A percentile compares a stretch with the other conserved stretches of the same genome.
Conservation (phyloP, 2,329 filamentous ascomycete species). For the Cladophialophora immunda region DNA sequence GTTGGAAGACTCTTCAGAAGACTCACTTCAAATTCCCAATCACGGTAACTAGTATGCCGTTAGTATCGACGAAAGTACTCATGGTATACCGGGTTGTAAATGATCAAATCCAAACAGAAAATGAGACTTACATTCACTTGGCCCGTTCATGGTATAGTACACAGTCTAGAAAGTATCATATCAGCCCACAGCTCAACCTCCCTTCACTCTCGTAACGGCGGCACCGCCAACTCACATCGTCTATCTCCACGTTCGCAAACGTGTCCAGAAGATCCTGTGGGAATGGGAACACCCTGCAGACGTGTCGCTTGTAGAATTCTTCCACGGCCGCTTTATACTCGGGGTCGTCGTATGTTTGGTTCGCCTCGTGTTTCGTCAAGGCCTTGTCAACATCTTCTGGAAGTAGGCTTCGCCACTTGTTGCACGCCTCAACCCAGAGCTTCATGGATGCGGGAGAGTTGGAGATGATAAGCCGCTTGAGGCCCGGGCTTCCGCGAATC, state of each 20-base stretch:
- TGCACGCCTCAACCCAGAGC: conserved; percentile 38
- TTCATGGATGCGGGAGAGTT: conserved; percentile 44
- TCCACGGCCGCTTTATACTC: conserved; percentile 44
- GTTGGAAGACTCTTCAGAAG: not conserved
- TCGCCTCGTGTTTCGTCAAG: conserved; percentile 34
- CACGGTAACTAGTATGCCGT: conserved; percentile 42
- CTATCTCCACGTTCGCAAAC: conserved; percentile 39
- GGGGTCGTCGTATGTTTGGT: conserved; percentile 37
- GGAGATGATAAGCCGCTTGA: conserved; percentile 52
- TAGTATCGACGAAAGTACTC: not conserved
- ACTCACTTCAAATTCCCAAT: conserved; percentile 50
- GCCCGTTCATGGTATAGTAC: conserved; percentile 47
- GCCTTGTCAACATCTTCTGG: conserved; percentile 36
- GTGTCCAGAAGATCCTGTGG: conserved; percentile 43
- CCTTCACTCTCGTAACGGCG: too few species aligned
- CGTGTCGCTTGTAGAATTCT: conserved; percentile 44
- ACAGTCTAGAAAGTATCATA: conserved; percentile 35
- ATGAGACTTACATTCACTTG: conserved; percentile 44
- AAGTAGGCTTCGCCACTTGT: conserved; percentile 41
- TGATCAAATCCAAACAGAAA: not conserved
- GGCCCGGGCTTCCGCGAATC: conserved; percentile 44
- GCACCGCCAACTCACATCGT: conserved; percentile 27
- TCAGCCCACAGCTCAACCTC: conserved; percentile 6
- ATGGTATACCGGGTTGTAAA: not conserved
- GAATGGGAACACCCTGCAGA: conserved; percentile 46